phyloP scores from a whole-genome alignment of 148 eudicot species.

The Vaccinium darrowii region DNA sequence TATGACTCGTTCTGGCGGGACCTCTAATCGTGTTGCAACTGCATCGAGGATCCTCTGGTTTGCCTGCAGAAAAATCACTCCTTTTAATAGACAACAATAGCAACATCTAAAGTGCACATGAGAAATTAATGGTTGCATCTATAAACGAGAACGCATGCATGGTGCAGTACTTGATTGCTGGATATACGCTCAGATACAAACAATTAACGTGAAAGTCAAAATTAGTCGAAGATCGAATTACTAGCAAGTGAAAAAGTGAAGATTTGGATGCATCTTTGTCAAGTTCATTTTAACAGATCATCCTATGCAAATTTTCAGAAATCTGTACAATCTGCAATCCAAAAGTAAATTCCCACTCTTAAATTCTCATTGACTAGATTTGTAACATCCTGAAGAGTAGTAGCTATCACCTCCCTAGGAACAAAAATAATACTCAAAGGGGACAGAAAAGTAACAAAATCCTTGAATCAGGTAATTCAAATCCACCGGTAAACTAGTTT shows the following conservation, averaged over 20 bases:
- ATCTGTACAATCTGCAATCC: not conserved
- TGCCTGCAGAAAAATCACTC: slow-evolving; percentile 49
- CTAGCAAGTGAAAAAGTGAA: not conserved
- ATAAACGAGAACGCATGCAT: not conserved
- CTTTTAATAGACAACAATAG: too few relatives aligned
- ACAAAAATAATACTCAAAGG: not conserved
- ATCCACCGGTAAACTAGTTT: not conserved
- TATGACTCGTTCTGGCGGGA: slow-evolving; percentile 76
- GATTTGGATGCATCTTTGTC: not conserved
- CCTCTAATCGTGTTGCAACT: slow-evolving; percentile 63
- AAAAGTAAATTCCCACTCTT: not conserved
- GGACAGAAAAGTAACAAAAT: not conserved
- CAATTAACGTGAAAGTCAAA: not conserved
- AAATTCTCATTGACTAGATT: not conserved
- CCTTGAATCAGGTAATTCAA: not conserved
- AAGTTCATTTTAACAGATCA: not conserved
- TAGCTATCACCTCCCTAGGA: not conserved
- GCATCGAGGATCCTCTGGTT: slow-evolving; percentile 89
- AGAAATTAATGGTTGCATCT: not conserved
- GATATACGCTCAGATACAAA: not conserved
- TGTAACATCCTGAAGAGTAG: not conserved
- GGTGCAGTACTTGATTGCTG: not conserved
- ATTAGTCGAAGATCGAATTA: not conserved
- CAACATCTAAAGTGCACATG: not conserved
- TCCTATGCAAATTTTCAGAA: not conserved